These are phyloP conservation scores for Vigna nakashimae DNA, from an alignment of 306 rosid species.

Conservation along the genomic window DNA sequence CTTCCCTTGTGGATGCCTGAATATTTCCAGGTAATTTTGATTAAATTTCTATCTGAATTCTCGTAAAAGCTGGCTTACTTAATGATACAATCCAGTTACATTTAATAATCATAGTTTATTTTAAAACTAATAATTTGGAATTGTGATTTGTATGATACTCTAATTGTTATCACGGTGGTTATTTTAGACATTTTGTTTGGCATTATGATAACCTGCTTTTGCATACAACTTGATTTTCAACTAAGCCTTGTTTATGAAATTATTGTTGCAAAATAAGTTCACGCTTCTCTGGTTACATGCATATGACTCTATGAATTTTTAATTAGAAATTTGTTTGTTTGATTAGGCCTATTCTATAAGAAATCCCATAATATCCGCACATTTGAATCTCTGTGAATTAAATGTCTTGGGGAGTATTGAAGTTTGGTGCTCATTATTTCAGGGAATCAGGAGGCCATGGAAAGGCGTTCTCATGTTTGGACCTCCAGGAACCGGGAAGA, in stretches of 20 bases:
- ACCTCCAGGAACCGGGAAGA: slow-evolving; percentile 99
- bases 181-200: slow-evolving; percentile 30
- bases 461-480: slow-evolving; percentile 99
- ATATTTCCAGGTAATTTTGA: slow-evolving; percentile 82
- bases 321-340: neutral
- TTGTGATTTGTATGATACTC: slow-evolving; percentile 9
- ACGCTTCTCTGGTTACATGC: slow-evolving; percentile 24
- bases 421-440: slow-evolving; percentile 40
- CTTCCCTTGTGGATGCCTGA: slow-evolving; percentile 99
- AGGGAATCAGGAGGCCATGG: slow-evolving; percentile 99
- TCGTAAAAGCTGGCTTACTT: slow-evolving; percentile 5
- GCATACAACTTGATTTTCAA: neutral
- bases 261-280: neutral
- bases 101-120: slow-evolving; percentile 13
- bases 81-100: slow-evolving; percentile 23
- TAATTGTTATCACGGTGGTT: neutral
- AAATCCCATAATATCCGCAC: neutral
- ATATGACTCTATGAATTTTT: neutral
- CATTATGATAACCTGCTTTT: slow-evolving; percentile 6
- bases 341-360: slow-evolving; percentile 3
- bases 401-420: slow-evolving; percentile 19
- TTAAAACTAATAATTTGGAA: slow-evolving; percentile 8
- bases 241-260: slow-evolving; percentile 1
- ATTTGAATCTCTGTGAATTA: slow-evolving; percentile 25
- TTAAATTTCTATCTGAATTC: slow-evolving; percentile 29